Conservation (phyloP, 2,329 filamentous ascomycete genomes). For the Trichophyton benhamiae region DNA sequence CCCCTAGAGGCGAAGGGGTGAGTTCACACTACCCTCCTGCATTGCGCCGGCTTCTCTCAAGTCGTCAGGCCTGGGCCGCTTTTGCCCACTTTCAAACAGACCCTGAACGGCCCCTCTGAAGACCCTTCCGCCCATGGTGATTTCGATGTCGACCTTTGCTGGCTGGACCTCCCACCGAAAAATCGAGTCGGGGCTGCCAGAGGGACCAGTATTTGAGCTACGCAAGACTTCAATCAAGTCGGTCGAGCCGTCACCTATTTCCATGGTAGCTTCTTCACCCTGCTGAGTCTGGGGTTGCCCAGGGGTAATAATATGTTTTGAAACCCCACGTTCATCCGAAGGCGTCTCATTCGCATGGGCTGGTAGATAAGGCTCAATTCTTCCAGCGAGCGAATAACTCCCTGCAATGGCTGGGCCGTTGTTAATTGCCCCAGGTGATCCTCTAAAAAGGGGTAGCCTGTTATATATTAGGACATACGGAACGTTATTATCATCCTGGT, state of each 20-base stretch:
- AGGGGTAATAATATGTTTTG: background rate
- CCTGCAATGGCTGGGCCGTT: background rate
- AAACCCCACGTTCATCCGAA: background rate
- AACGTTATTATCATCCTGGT: background rate
- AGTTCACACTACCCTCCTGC: too few species aligned
- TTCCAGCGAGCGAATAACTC: background rate
- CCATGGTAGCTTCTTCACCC: background rate
- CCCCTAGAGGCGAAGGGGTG: background rate
- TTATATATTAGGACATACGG: conserved; percentile 10
- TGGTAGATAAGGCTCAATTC: background rate
- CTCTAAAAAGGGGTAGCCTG: background rate
- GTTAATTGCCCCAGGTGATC: background rate
- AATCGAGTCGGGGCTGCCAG: background rate
- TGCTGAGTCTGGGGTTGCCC: background rate
- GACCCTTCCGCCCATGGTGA: conserved; percentile 11
- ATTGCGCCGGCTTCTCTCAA: too few species aligned
- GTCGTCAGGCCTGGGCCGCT: background rate
- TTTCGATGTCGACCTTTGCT: conserved; percentile 9
- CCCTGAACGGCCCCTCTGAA: conserved; percentile 10
- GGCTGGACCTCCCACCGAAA: conserved; percentile 10
- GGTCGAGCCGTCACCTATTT: background rate
- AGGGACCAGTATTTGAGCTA: too few species aligned
- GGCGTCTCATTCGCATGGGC: background rate
- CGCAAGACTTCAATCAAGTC: background rate
- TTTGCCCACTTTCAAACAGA: conserved; percentile 5